Base-by-base conservation (phyloP, 2,329 filamentous ascomycete species). In the Dendrostoma leiphaemia region DNA sequence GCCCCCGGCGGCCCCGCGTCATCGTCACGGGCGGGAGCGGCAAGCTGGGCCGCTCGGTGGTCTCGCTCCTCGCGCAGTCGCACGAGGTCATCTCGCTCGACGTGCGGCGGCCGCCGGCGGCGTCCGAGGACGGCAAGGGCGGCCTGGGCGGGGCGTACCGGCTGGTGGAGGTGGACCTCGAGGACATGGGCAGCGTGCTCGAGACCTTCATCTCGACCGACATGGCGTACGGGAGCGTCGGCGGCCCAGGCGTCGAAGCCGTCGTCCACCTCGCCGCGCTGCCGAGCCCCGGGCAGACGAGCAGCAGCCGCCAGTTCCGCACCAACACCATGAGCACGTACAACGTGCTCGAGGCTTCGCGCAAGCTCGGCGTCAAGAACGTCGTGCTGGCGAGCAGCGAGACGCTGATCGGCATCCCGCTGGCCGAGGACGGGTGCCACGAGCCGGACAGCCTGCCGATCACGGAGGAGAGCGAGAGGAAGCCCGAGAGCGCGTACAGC, bases 131-230 rank as follows among this genome's bases (percentile, higher is more conserved):
- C 47, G 54, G 54, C 31, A 57, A 57, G 43, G 32, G 43, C 31
- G 54, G 54, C n/a, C 51, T 57, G 34, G 31, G 46, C 23, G 54
- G 54, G n/a, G 54, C 54, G n/a, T 57, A 57, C 51, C 51, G 51
- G 26, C 50, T 57, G 0, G 54, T 57, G 3, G 54, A 57, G 51
- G 47, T 47, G 1, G 54, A 57, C 26, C 54, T 57, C 4, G 54
- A 57, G 51, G 54, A 57, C 34, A 57, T 57, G 54, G 54, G 54
- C 21, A 40, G 37, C 6, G 54, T 57, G 3, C 32, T 57, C 2
- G 54, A 57, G 51, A 51, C 54, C 19, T 50, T 57, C 38, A 44
- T 57, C 13, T 46, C 40, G 13, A 54, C 51, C 2, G 54, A 57
- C 34, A 57, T 57, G 54, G 54, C 54, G 1, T 57, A 57, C 24